Conservation (phyloP, 169 alveolate genomes). For the Cryptosporidium viatorum region DNA sequence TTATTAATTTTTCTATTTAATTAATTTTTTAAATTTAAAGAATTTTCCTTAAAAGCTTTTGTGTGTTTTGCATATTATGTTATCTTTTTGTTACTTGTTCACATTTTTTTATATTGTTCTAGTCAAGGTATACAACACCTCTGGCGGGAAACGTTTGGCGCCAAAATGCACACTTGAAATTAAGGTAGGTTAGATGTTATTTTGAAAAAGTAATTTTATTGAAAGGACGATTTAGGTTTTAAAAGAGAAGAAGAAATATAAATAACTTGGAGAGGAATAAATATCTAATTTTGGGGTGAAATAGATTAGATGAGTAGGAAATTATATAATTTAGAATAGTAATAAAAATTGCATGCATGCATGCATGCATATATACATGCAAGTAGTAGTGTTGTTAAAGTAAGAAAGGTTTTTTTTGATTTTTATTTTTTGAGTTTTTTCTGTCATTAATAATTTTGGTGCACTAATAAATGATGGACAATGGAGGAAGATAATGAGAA, state of each 20-base stretch:
- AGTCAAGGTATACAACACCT: neutral
- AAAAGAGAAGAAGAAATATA: neutral
- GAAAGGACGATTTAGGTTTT: neutral
- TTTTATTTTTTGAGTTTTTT: neutral
- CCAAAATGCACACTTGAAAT: neutral
- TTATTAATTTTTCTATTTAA: neutral
- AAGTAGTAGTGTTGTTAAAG: neutral
- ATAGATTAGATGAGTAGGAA: neutral
- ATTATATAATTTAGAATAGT: no score
- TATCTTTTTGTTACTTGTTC: neutral
- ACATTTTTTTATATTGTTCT: neutral
- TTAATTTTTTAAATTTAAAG: neutral
- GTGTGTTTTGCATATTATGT: conserved; percentile 26
- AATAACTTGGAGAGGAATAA: neutral
- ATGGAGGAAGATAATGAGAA: neutral
- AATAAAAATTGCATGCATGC: neutral
- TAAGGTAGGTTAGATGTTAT: neutral
- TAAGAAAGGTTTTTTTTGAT: neutral
- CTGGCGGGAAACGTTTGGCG: neutral
- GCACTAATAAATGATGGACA: neutral
- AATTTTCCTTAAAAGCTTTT: neutral
- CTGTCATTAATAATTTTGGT: conserved; percentile 25
- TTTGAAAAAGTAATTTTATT: neutral
- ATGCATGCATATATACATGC: neutral
- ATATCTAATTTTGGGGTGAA: neutral